Conservation (phyloP, 306 rosid genomes). For the Prunus campanulata region DNA sequence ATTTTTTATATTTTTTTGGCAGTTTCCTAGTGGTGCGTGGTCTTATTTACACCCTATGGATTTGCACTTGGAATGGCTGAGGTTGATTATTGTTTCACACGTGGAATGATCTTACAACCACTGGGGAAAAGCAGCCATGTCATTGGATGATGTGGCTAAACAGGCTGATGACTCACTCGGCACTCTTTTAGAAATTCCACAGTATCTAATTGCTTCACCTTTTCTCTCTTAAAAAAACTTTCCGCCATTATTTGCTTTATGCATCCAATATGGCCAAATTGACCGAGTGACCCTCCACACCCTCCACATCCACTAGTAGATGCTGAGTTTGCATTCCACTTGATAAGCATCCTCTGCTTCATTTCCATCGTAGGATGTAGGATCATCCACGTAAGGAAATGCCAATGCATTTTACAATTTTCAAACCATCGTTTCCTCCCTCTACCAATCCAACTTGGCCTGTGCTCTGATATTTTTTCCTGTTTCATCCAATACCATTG, state of each 20-base stretch:
- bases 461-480: slow-evolving; percentile 3
- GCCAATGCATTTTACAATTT: slow-evolving; percentile 10
- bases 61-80: slow-evolving; percentile 14
- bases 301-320: slow-evolving; percentile 43
- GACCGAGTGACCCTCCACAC: slow-evolving; percentile 46
- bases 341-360: slow-evolving; percentile 46
- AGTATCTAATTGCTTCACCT: slow-evolving; percentile 27
- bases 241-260: slow-evolving; percentile 28
- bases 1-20: too few species aligned
- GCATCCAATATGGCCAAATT: slow-evolving; percentile 56
- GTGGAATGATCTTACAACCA: slow-evolving; percentile 21
- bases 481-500: slow-evolving; percentile 21
- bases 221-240: slow-evolving; percentile 12
- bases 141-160: slow-evolving; percentile 45
- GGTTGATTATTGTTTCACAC: slow-evolving; percentile 13
- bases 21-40: too few species aligned
- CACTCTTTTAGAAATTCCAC: slow-evolving; percentile 39
- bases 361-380: slow-evolving; percentile 37
- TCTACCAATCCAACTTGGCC: slow-evolving; percentile 11
- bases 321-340: slow-evolving; percentile 92
- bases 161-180: slow-evolving; percentile 49
- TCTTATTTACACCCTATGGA: background rate
- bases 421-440: background rate
- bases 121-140: slow-evolving; percentile 28
- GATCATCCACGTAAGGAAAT: slow-evolving; percentile 32